Base-by-base conservation (phyloP, 495 filamentous ascomycete species). In the Poronia punctata region DNA sequence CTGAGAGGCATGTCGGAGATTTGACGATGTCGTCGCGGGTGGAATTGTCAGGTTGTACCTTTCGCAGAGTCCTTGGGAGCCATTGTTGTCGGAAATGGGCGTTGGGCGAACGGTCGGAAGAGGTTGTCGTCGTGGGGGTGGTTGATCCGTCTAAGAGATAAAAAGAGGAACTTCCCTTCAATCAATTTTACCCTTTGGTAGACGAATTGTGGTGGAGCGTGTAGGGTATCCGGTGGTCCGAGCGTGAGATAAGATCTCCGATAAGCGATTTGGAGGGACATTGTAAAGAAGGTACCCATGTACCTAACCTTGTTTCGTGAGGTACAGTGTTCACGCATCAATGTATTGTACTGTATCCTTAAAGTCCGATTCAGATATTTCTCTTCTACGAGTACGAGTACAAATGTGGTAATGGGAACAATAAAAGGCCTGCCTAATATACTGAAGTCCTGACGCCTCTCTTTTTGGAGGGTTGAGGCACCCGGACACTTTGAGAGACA, bases 21-120 rank as follows among this genome's bases (percentile, higher is more conserved):
- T 10, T 11, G 24, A 44, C 33, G 41, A 31, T 21, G 45, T 52
- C 35, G 53, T 52, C 33, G 49, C 33, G 29, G 45, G 43, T 16
- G 50, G 44, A 39, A 57, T 24, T 35, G 29, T 59, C 49, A 62
- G 34, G 43, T 67, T 60, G 60, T 78, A 87, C 83, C 79, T 78
- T 83, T 81, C 76, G 66, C 73, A 46, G 54, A 21, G 36, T 61
- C 64, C 64, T 83, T 82, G 60, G 83, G 83, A 62, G 79, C 79
- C 84, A 88, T 88, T n/a, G 66, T 67, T 71, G 72, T 65, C 60
- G 68, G 61, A 33, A 51, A 70, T 68, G 69, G 17, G 25, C 21
- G 29, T 21, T 23, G 32, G 31, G 40, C 21, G 40, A 22, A 34
- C 30, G 25, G 29, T 52, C 28, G 49, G 30, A n/a, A 45, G 46